Conservation (phyloP, 2,329 filamentous ascomycete species). For the Lecanicillium sp. region DNA sequence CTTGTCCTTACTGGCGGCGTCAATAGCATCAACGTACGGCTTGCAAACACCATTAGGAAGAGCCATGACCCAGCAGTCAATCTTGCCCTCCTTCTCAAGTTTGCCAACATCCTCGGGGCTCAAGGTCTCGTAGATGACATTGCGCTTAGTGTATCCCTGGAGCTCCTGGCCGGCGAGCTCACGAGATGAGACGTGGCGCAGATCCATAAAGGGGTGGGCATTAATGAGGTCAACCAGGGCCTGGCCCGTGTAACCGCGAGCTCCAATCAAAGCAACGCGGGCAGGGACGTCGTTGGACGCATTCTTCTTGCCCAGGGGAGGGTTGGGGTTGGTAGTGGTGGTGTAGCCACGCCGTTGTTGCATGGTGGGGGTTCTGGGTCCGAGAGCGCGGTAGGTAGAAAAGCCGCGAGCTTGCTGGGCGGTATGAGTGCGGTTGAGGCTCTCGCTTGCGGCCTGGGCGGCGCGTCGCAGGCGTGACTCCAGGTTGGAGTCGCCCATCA, state of each 20-base stretch:
- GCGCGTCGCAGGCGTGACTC: slow-evolving; percentile 78
- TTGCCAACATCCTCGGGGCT: slow-evolving; percentile 76
- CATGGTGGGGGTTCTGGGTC: slow-evolving; percentile 3
- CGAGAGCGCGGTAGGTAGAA: slow-evolving; percentile 3
- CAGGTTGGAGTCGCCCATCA: slow-evolving; percentile 84
- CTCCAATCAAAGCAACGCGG: slow-evolving; percentile 80
- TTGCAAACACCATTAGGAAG: slow-evolving; percentile 93
- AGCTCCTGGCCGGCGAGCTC: slow-evolving; percentile 84
- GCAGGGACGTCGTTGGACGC: slow-evolving; percentile 72
- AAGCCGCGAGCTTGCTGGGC: slow-evolving; percentile 14
- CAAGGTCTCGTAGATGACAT: slow-evolving; percentile 89
- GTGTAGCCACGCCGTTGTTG: slow-evolving; percentile 14
- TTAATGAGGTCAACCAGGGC: slow-evolving; percentile 83
- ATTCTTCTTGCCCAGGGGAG: slow-evolving; percentile 82
- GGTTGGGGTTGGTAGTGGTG: slow-evolving; percentile 54
- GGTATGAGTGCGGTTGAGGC: slow-evolving; percentile 24
- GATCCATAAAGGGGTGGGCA: slow-evolving; percentile 80
- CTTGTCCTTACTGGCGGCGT: slow-evolving; percentile 22
- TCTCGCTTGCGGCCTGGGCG: slow-evolving; percentile 58
- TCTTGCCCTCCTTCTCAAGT: slow-evolving; percentile 75
- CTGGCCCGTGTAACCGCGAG: slow-evolving; percentile 89
- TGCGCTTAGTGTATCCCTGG: slow-evolving; percentile 81
- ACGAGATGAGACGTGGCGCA: slow-evolving; percentile 86
- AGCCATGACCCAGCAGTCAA: slow-evolving; percentile 97
- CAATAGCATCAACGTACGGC: slow-evolving; percentile 84